These are phyloP conservation scores for Akebia trifoliata DNA, from an alignment of 164 flowering plant species.

Conservation along the genomic window DNA sequence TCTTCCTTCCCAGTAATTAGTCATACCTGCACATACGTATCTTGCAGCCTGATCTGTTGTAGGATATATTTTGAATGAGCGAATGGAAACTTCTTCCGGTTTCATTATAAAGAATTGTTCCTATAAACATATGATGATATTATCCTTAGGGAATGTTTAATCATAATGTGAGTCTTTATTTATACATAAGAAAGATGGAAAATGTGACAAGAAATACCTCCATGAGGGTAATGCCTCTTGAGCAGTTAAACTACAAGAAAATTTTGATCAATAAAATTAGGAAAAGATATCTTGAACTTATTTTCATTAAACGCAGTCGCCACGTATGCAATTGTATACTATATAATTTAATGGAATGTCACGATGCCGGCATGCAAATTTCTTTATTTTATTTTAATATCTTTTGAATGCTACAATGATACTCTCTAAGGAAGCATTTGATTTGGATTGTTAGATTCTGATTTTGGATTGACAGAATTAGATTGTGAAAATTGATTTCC, in stretches of 20 bases:
- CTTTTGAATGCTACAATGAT: neutral
- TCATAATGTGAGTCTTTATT: slow-evolving; percentile 11
- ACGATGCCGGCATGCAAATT: neutral
- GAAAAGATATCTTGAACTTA: neutral
- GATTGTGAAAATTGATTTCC: no score
- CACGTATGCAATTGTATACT: neutral
- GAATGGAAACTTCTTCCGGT: slow-evolving; percentile 48
- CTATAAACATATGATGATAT: slow-evolving; percentile 39
- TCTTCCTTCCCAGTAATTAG: neutral
- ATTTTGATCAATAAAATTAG: slow-evolving; percentile 1
- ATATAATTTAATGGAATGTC: neutral
- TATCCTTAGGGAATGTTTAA: neutral
- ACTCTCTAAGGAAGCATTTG: neutral
- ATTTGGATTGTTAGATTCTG: no score
- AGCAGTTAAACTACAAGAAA: slow-evolving; percentile 69
- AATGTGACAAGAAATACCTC: slow-evolving; percentile 44
- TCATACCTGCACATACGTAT: slow-evolving; percentile 65
- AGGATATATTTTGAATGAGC: slow-evolving; percentile 62
- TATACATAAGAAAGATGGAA: neutral
- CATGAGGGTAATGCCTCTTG: slow-evolving; percentile 51
- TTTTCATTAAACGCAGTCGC: neutral
- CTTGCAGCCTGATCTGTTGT: slow-evolving; percentile 69
- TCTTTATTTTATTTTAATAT: no score
- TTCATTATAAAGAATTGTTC: slow-evolving; percentile 82
- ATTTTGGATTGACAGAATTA: no score